Conservation (phyloP, 2,329 filamentous ascomycete species). For the Aspergillus quadrilineatus region DNA sequence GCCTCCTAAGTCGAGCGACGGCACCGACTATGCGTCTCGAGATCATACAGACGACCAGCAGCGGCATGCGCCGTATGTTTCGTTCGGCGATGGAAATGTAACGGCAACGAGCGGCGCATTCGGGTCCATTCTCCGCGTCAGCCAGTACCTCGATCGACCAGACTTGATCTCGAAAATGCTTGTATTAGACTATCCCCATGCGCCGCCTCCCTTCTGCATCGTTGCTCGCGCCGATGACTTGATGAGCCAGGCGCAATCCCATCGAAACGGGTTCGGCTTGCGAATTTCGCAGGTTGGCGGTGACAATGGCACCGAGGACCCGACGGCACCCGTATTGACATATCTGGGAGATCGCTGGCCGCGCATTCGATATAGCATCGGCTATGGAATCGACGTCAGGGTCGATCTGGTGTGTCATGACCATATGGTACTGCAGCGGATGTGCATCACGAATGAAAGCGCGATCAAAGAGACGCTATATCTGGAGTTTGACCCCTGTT, state of each 20-base stretch:
- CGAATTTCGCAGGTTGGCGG: neutral
- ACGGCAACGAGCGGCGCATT: slow-evolving; percentile 7
- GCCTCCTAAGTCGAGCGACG: too few relatives aligned
- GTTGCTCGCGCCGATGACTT: slow-evolving; percentile 1
- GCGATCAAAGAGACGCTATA: neutral
- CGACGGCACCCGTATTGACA: neutral
- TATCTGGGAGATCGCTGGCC: too few relatives aligned
- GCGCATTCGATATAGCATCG: too few relatives aligned
- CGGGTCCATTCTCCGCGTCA: slow-evolving; percentile 11
- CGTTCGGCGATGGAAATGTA: slow-evolving; percentile 8
- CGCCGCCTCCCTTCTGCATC: neutral
- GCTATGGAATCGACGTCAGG: too few relatives aligned
- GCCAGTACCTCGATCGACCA: slow-evolving; percentile 2
- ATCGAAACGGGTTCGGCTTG: slow-evolving; percentile 3
- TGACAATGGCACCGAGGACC: neutral
- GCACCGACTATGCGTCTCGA: neutral
- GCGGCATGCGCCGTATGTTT: slow-evolving; percentile 13
- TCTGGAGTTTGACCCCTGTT: slow-evolving; percentile 9
- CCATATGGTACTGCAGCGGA: too few relatives aligned
- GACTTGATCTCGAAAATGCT: slow-evolving; percentile 14
- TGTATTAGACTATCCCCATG: slow-evolving; percentile 2
- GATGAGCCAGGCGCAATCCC: neutral
- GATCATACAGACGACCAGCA: neutral
- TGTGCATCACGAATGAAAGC: too few relatives aligned
- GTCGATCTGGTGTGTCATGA: too few relatives aligned